Evolutionary conservation across 805 yeast genomes (phyloP), one percentile per base, ranked within the genome.

Genomic region (Candida pseudofarinosa): DNA sequence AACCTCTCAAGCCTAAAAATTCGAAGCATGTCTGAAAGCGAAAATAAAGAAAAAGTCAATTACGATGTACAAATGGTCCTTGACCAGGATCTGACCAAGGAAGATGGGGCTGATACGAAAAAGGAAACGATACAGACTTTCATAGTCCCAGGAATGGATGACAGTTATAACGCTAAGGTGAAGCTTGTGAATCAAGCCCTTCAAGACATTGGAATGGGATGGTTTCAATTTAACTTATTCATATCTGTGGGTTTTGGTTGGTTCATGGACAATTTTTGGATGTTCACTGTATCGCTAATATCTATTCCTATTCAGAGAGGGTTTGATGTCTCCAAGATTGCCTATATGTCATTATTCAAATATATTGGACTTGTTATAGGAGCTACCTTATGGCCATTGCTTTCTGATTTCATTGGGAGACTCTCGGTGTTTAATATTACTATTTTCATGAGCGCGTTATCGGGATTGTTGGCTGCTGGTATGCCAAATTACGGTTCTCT

Each of bases 161-260:
- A 38, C 8, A 30, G 28, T n/a, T 45, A 45, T 31, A 45, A 33
- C 8, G 39, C 47, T n/a, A 43, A 43, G 17, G 35, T 45, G 13
- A 15, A 33, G 7, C 20, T 45, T 3, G 33, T 43, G 16, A 45
- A 45, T 19, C 20, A 43, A 16, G 45, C 49, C 3, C 39, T 45
- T 13, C 49, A 45, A 19, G 49, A 45, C 16, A 43, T 45, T 14
- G 49, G 49, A 12, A 45, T 43, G 49, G 49, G 49, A 14, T 31
- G 37, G 16, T 72, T 71, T 49, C 80, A 76, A 43, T 59, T 63
- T 43, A 63, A 67, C 49, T 52, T 74, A 7, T 74, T 75, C 48
- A 59, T 64, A 46, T 50, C 76, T 28, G 74, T 73, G 19, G 80
- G 80, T 8, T 64, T 73, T 55, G 80, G 80, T 35, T 76, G 75